Evolutionary conservation across 2,329 filamentous ascomycete genomes (phyloP).

Genomic region (Stagonosporopsis chrysanthemi): DNA sequence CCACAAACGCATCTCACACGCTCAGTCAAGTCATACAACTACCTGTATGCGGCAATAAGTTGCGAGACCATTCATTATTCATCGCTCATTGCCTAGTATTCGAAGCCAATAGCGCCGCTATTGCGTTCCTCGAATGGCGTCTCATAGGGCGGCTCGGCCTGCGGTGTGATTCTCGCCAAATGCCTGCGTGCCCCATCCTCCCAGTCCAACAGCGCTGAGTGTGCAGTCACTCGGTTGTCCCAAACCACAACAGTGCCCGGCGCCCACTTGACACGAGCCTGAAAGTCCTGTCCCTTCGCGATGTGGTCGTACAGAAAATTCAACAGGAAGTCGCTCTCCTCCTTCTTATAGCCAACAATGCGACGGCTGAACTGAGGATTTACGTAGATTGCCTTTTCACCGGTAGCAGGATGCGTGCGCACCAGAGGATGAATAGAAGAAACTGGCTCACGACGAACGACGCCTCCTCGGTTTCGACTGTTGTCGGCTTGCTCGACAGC

Average conservation of each 20-base stretch:
- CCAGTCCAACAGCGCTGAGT: conserved; percentile 85
- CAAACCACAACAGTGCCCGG: conserved; percentile 83
- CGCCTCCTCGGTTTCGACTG: conserved; percentile 70
- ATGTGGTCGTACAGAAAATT: conserved; percentile 82
- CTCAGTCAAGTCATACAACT: not conserved
- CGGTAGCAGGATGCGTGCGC: conserved; percentile 79
- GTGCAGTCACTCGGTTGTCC: conserved; percentile 83
- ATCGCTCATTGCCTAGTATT: conserved; percentile 22
- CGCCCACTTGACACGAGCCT: conserved; percentile 78
- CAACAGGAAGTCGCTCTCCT: conserved; percentile 79
- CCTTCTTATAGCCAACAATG: conserved; percentile 84
- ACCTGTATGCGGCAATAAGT: not conserved
- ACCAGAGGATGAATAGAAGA: conserved; percentile 78
- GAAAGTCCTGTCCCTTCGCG: conserved; percentile 74
- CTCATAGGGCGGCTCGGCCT: conserved; percentile 80
- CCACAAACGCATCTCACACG: too few relatives aligned
- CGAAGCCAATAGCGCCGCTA: conserved; percentile 25
- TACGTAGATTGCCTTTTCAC: conserved; percentile 83
- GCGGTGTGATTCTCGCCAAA: conserved; percentile 81
- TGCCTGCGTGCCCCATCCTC: conserved; percentile 79
- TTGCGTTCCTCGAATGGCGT: conserved; percentile 56
- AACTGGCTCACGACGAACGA: conserved; percentile 78
- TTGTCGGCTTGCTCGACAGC: conserved; percentile 76
- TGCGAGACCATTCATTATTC: too few relatives aligned
- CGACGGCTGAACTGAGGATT: conserved; percentile 85